A percentile compares a stretch with the other conserved stretches of the same genome.
Conservation (phyloP, 1,139 yeast genomes). For the Diutina neorugosa region DNA sequence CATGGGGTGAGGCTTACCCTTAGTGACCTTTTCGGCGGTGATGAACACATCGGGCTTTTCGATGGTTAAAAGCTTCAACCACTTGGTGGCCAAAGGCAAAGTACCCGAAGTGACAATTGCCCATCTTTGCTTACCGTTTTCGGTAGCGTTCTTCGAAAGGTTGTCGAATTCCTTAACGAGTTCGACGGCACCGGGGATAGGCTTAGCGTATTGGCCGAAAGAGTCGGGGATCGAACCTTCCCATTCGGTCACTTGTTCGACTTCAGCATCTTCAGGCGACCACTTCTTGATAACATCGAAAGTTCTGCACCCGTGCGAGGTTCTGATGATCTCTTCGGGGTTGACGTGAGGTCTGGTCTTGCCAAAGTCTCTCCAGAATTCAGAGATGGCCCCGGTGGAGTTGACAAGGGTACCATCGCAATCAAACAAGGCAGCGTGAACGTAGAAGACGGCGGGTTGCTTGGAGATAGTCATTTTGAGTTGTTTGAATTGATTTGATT, state of each 20-base stretch:
- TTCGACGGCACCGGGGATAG: conserved; percentile 64
- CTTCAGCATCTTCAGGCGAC: conserved; percentile 64
- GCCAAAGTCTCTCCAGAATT: conserved; percentile 68
- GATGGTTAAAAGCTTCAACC: conserved; percentile 59
- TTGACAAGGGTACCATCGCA: conserved; percentile 79
- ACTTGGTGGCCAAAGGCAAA: conserved; percentile 60
- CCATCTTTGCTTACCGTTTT: conserved; percentile 43
- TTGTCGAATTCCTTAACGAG: conserved; percentile 44
- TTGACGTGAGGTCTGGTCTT: conserved; percentile 58
- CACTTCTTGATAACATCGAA: conserved; percentile 63
- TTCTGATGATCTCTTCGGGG: conserved; percentile 57
- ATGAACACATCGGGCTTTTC: conserved; percentile 61
- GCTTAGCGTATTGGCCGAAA: conserved; percentile 58
- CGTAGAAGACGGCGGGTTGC: conserved; percentile 35
- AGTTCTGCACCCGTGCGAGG: conserved; percentile 77
- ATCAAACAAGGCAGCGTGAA: conserved; percentile 53
- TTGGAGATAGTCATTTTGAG: conserved; percentile 9
- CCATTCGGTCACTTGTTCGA: conserved; percentile 52
- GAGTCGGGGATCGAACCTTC: conserved; percentile 65
- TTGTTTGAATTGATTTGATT: not conserved
- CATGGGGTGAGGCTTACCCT: conserved; percentile 79
- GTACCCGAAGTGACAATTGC: conserved; percentile 84
- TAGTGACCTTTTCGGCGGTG: conserved; percentile 65
- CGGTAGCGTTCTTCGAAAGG: conserved; percentile 28
- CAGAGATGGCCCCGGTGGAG: conserved; percentile 74